Percentiles rank a stretch among this genome's conserved stretches.
These are phyloP conservation scores for Taxillus chinensis DNA, from an alignment of 164 flowering plant genomes.

Conservation along the genomic window DNA sequence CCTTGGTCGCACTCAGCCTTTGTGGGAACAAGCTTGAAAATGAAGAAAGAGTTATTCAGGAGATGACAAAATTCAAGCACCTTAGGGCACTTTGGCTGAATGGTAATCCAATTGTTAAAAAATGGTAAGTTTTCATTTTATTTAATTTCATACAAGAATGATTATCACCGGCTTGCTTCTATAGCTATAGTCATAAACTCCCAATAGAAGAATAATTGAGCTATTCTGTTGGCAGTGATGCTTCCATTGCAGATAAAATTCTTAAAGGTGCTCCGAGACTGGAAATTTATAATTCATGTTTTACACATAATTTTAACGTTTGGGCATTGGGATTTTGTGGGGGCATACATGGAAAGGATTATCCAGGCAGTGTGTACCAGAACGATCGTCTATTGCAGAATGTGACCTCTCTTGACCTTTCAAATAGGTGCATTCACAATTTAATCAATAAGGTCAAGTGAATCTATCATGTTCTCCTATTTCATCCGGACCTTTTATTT, in stretches of 20 bases:
- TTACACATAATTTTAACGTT: conserved; percentile 52
- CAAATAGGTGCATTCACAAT: conserved; percentile 59
- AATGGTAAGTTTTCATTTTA: conserved; percentile 29
- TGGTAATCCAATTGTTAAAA: conserved; percentile 54
- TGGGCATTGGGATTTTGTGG: conserved; percentile 97
- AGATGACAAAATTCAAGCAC: conserved; percentile 46
- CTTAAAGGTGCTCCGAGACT: conserved; percentile 41
- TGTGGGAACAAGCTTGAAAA: conserved; percentile 67
- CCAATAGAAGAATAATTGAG: conserved; percentile 8
- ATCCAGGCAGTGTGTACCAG: conserved; percentile 23
- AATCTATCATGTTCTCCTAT: neutral
- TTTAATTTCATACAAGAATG: neutral
- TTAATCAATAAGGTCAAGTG: conserved; percentile 52
- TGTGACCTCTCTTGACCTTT: conserved; percentile 71
- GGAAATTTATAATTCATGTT: conserved; percentile 74
- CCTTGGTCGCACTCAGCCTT: conserved; percentile 71
- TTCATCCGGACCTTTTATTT: neutral
- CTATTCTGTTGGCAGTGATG: conserved; percentile 31
- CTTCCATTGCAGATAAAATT: conserved; percentile 36
- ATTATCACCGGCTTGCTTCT: neutral
- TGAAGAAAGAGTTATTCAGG: conserved; percentile 35
- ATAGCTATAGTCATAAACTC: neutral
- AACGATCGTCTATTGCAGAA: conserved; percentile 28
- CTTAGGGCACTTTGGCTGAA: conserved; percentile 91
- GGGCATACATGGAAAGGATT: conserved; percentile 58